phyloP scores from a whole-genome alignment of 345 rosid species.

The Cardamine resedifolia region DNA sequence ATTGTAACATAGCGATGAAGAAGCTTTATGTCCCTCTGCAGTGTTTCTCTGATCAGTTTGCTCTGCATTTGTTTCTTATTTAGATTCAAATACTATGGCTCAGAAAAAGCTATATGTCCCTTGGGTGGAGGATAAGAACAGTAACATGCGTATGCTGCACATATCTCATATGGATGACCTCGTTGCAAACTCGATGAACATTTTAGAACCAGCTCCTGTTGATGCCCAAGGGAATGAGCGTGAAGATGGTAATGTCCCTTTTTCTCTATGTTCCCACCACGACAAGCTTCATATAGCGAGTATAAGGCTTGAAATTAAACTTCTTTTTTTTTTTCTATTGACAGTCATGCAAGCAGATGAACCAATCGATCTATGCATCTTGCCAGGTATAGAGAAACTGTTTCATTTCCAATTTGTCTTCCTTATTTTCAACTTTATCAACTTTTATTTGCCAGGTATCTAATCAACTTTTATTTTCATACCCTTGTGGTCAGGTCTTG shows the following conservation, averaged over 20 bases:
- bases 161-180: conserved; percentile 73
- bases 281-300: too few species aligned
- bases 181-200: conserved; percentile 85
- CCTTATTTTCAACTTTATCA: not conserved
- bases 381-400: conserved; percentile 63
- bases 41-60: not conserved
- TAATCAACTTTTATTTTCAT: not conserved
- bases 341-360: conserved; percentile 81
- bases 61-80: not conserved
- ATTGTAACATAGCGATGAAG: not conserved
- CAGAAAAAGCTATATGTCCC: conserved; percentile 84
- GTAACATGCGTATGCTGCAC: conserved; percentile 85
- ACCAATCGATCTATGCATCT: conserved; percentile 73
- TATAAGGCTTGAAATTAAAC: not conserved
- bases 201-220: conserved; percentile 81
- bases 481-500: conserved; percentile 61
- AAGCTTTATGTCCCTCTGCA: not conserved
- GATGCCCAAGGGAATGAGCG: conserved; percentile 69
- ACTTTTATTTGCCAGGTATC: not conserved
- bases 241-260: conserved; percentile 66
- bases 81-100: conserved; percentile 41
- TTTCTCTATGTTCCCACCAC: not conserved
- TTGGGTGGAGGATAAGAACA: conserved; percentile 87
- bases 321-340: conserved; percentile 2
- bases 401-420: not conserved